A percentile compares a stretch with the other conserved stretches of the same genome.
Evolutionary conservation across 192 early-diverging fungal genomes (phyloP).

Genomic region (Lunasporangiospora selenospora): DNA sequence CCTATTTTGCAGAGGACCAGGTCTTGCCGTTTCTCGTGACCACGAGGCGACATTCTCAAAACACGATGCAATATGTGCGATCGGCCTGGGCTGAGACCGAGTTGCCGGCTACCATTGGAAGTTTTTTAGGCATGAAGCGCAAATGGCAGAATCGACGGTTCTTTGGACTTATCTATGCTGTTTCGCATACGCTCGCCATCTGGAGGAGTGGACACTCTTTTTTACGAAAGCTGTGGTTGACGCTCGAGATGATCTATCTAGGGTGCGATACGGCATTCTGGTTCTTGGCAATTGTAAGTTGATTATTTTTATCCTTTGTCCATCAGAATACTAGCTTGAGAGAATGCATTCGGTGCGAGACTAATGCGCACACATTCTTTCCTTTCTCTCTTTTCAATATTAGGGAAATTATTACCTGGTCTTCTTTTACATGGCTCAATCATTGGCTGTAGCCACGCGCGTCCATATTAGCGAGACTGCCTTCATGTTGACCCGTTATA

Average conservation of each 20-base stretch:
- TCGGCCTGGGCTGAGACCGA: conserved; percentile 47
- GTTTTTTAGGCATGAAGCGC: conserved; percentile 47
- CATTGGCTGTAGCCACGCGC: conserved; percentile 11
- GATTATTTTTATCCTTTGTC: no score
- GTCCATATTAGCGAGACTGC: conserved; percentile 21
- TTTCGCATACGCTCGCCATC: conserved; percentile 28
- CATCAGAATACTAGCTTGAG: not conserved
- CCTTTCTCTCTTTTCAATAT: not conserved
- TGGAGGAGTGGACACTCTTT: conserved; percentile 40
- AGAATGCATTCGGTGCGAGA: no score
- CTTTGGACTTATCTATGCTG: conserved; percentile 44
- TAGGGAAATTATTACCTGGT: conserved; percentile 47
- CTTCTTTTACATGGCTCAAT: conserved; percentile 40
- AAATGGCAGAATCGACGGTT: conserved; percentile 46
- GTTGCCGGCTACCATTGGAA: conserved; percentile 28
- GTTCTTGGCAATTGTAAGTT: conserved; percentile 39
- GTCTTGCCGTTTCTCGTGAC: conserved; percentile 40
- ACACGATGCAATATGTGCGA: conserved; percentile 44
- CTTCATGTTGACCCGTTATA: conserved; percentile 37
- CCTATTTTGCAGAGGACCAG: conserved; percentile 47
- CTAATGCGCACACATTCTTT: not conserved
- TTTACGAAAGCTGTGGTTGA: conserved; percentile 38
- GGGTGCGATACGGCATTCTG: conserved; percentile 45
- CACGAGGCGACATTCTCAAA: conserved; percentile 13
- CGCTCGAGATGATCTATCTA: conserved; percentile 42